Percentiles rank a stretch among this genome's conserved stretches.
phyloP scores from a whole-genome alignment of 164 flowering plant genomes.

The Warburgia ugandensis region DNA sequence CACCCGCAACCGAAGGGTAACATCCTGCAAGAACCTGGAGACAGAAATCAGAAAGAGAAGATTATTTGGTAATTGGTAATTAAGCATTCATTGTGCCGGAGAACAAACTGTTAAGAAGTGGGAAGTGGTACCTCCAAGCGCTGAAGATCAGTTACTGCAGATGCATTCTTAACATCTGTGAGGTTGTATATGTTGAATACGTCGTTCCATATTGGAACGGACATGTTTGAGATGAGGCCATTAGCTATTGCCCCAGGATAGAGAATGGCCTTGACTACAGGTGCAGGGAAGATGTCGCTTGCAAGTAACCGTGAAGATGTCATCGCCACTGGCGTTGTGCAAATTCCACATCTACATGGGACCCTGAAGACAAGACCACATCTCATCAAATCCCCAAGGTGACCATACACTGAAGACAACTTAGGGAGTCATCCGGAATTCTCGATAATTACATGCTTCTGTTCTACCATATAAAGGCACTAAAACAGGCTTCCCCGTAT shows the following conservation, averaged over 20 bases:
- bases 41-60: not conserved
- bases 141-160: conserved; percentile 71
- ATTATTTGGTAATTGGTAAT: not conserved
- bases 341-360: conserved; percentile 74
- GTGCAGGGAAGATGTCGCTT: conserved; percentile 64
- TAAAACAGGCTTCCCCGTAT: too few relatives aligned
- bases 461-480: too few relatives aligned
- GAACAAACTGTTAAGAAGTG: conserved; percentile 1
- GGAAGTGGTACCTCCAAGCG: conserved; percentile 65
- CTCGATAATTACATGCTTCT: too few relatives aligned
- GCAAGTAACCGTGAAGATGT: conserved; percentile 81
- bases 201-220: conserved; percentile 66
- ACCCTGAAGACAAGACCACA: conserved; percentile 35
- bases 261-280: conserved; percentile 62
- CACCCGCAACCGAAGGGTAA: conserved; percentile 89
- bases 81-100: not conserved
- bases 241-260: conserved; percentile 68
- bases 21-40: conserved; percentile 94
- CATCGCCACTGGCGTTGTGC: conserved; percentile 66
- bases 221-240: conserved; percentile 46
- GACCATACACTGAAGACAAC: too few relatives aligned
- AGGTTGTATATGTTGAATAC: conserved; percentile 64
- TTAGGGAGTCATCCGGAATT: too few relatives aligned
- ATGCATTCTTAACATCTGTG: conserved; percentile 58
- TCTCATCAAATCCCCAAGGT: too few relatives aligned